Evolutionary conservation across 257 asterid genomes (phyloP).

Genomic region (Solanum ossicruentum): DNA sequence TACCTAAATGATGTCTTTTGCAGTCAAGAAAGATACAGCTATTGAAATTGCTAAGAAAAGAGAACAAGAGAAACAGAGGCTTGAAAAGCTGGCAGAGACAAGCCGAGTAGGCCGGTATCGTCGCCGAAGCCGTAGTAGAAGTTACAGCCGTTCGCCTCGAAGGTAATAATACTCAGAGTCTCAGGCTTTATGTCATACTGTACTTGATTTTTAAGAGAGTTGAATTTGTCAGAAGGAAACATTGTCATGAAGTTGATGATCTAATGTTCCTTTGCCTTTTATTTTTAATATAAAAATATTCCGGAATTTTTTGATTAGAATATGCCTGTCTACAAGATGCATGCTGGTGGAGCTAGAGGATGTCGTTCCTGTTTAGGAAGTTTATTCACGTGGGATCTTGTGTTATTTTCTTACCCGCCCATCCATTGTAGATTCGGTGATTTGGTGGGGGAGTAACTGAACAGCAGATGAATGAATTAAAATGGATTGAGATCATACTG

Average conservation of each 20-base stretch:
- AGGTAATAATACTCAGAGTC: conserved; percentile 30
- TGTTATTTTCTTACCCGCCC: background rate
- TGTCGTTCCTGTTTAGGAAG: background rate
- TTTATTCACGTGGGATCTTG: background rate
- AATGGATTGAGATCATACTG: background rate
- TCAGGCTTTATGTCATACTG: background rate
- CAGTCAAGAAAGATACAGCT: conserved; percentile 93
- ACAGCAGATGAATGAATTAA: background rate
- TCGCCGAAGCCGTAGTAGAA: conserved; percentile 71
- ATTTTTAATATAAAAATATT: background rate
- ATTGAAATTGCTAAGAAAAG: conserved; percentile 86
- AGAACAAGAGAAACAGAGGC: conserved; percentile 82
- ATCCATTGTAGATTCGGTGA: background rate
- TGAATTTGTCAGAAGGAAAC: background rate
- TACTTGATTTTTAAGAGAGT: background rate
- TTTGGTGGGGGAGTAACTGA: background rate
- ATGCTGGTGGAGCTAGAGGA: background rate
- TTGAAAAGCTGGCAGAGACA: conserved; percentile 85
- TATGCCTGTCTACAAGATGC: background rate
- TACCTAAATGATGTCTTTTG: conserved; percentile 10
- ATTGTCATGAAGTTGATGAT: background rate
- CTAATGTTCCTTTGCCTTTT: background rate
- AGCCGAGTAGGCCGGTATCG: conserved; percentile 45
- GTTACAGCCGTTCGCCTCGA: conserved; percentile 79
- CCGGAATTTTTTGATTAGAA: background rate